A percentile compares a stretch with the other conserved stretches of the same genome.
These are phyloP conservation scores for Nannizziopsis barbatae DNA, from an alignment of 2,329 filamentous ascomycete species.

Conservation along the genomic window DNA sequence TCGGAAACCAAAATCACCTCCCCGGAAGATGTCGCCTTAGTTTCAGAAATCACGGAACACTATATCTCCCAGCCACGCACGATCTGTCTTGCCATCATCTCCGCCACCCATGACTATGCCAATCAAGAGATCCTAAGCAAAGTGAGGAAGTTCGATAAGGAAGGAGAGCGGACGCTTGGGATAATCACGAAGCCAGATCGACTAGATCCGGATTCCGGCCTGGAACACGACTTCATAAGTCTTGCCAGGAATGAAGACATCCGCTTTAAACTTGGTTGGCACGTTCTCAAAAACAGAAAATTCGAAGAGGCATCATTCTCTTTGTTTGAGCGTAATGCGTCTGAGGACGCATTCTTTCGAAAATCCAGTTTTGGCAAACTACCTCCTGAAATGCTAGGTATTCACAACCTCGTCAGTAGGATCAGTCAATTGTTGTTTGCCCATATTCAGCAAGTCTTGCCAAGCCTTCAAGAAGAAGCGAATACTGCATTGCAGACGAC, in stretches of 20 bases:
- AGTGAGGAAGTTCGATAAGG: conserved; percentile 16
- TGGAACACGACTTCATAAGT: conserved; percentile 17
- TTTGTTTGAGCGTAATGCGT: background rate
- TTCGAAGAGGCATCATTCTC: background rate
- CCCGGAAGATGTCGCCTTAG: conserved; percentile 16
- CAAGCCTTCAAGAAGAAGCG: conserved; percentile 12
- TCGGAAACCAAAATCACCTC: conserved; percentile 6
- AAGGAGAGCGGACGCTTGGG: conserved; percentile 5
- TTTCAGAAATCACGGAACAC: background rate
- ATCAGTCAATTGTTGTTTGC: conserved; percentile 20
- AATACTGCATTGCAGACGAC: background rate
- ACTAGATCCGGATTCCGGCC: conserved; percentile 18
- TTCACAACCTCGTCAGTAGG: conserved; percentile 11
- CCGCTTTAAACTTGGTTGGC: conserved; percentile 22
- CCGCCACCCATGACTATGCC: conserved; percentile 41
- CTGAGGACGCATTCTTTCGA: conserved; percentile 1
- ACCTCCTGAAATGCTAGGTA: background rate
- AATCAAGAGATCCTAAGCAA: conserved; percentile 46
- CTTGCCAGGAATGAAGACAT: conserved; percentile 20
- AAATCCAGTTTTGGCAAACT: background rate
- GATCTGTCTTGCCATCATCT: conserved; percentile 48
- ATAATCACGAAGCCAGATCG: conserved; percentile 26
- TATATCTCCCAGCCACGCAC: conserved; percentile 49
- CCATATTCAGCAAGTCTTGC: conserved; percentile 20
- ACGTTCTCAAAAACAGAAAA: conserved; percentile 16